Evolutionary conservation across 2,329 filamentous ascomycete species (phyloP).

Genomic region (Colletotrichum somersetense): DNA sequence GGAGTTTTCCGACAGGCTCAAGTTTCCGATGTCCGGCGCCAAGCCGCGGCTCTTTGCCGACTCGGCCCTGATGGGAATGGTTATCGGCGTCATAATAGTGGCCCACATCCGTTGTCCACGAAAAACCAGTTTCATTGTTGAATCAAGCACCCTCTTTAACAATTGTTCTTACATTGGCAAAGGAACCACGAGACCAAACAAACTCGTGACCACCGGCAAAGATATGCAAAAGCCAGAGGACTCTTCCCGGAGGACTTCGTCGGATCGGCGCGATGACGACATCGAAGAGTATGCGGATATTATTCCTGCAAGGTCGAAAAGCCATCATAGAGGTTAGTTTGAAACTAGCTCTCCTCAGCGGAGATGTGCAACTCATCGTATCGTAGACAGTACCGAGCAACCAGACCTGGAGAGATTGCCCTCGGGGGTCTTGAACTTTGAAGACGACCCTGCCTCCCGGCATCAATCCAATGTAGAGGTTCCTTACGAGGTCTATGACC

Average conservation of each 20-base stretch:
- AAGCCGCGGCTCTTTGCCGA: constrained; percentile 22
- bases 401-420: constrained; percentile 21
- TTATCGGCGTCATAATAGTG: constrained; percentile 25
- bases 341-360: neutral
- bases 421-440: constrained; percentile 30
- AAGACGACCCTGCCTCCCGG: constrained; percentile 26
- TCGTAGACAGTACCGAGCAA: constrained; percentile 13
- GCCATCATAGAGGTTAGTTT: constrained; percentile 12
- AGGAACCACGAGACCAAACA: neutral
- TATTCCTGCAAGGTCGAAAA: constrained; percentile 18
- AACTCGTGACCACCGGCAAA: constrained; percentile 17
- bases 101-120: constrained; percentile 16
- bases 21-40: constrained; percentile 31
- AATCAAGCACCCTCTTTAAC: neutral
- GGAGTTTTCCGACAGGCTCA: constrained; percentile 14
- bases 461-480: constrained; percentile 48
- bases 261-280: constrained; percentile 18
- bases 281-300: constrained; percentile 36
- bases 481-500: constrained; percentile 73
- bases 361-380: neutral
- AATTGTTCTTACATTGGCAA: neutral
- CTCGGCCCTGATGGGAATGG: constrained; percentile 29
- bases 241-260: constrained; percentile 24
- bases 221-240: constrained; percentile 11
- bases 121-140: neutral